A percentile compares a stretch with the other conserved stretches of the same genome.
phyloP scores from a whole-genome alignment of 495 filamentous ascomycete genomes.

The Hypoxylon intermedium region DNA sequence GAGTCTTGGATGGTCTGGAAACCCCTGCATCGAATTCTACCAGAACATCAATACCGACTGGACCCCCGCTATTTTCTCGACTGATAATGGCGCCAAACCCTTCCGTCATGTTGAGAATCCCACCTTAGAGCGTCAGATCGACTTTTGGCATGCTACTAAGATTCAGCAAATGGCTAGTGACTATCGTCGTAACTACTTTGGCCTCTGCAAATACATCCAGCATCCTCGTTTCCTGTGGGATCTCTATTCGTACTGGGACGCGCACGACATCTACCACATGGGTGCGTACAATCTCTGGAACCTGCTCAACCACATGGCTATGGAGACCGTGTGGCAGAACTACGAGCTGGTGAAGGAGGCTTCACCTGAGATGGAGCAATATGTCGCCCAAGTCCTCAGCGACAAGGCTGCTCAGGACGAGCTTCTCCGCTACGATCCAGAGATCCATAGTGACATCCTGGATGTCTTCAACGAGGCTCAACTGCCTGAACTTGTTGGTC shows the following conservation, averaged over 20 bases:
- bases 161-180: conserved; percentile 40
- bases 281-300: conserved; percentile 54
- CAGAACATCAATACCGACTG: conserved; percentile 26
- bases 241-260: conserved; percentile 62
- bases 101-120: conserved; percentile 38
- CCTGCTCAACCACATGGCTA: conserved; percentile 42
- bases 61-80: conserved; percentile 47
- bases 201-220: conserved; percentile 41
- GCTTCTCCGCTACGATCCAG: conserved; percentile 34
- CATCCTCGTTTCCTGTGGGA: conserved; percentile 37
- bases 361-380: conserved; percentile 21
- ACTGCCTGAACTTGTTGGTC: background rate
- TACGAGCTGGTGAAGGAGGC: conserved; percentile 1
- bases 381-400: conserved; percentile 34
- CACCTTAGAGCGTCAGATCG: conserved; percentile 32
- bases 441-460: conserved; percentile 32
- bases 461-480: conserved; percentile 20
- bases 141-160: conserved; percentile 31
- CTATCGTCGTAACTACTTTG: conserved; percentile 44
- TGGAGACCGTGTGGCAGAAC: conserved; percentile 36
- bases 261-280: conserved; percentile 54
- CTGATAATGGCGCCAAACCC: conserved; percentile 27
- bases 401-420: conserved; percentile 16
- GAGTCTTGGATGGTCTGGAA: too few relatives aligned
- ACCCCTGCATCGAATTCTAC: conserved; percentile 41